These are phyloP conservation scores for Pestalotiopsis sp. DNA, from an alignment of 2,329 filamentous ascomycete species.

Conservation along the genomic window DNA sequence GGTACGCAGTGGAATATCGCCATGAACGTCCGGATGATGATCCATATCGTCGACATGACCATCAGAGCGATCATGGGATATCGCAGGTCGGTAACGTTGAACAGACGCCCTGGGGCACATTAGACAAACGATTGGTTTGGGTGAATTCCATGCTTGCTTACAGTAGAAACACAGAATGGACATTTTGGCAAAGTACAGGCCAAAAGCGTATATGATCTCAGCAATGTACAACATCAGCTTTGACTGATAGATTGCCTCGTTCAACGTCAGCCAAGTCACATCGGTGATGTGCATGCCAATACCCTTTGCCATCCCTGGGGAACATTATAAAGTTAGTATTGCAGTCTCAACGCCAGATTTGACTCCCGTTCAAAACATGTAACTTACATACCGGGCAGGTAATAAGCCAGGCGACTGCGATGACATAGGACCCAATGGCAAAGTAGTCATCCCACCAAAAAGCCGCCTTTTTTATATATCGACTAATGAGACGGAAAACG, in stretches of 20 bases:
- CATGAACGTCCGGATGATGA: constrained; percentile 27
- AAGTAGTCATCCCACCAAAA: constrained; percentile 10
- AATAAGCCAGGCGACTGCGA: neutral
- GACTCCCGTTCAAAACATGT: neutral
- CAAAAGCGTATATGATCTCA: constrained; percentile 30
- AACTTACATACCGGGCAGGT: constrained; percentile 1
- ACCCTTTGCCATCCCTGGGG: constrained; percentile 6
- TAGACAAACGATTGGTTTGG: neutral
- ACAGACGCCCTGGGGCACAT: constrained; percentile 22
- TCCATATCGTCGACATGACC: constrained; percentile 26
- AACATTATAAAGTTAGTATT: neutral
- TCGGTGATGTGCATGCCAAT: constrained; percentile 16
- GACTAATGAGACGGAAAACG: neutral
- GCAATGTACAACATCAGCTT: constrained; percentile 26
- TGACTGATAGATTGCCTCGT: constrained; percentile 9
- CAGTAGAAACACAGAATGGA: constrained; percentile 33
- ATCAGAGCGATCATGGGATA: constrained; percentile 31
- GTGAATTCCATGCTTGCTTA: neutral
- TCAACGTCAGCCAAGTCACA: constrained; percentile 6
- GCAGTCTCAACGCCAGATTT: too few species aligned
- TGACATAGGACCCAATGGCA: neutral
- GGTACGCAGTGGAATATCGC: constrained; percentile 27
- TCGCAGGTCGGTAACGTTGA: constrained; percentile 28
- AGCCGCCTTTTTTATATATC: neutral
- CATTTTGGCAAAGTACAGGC: constrained; percentile 30